These are phyloP conservation scores for Dalbergia cochinchinensis DNA, from an alignment of 306 rosid species.

Conservation along the genomic window DNA sequence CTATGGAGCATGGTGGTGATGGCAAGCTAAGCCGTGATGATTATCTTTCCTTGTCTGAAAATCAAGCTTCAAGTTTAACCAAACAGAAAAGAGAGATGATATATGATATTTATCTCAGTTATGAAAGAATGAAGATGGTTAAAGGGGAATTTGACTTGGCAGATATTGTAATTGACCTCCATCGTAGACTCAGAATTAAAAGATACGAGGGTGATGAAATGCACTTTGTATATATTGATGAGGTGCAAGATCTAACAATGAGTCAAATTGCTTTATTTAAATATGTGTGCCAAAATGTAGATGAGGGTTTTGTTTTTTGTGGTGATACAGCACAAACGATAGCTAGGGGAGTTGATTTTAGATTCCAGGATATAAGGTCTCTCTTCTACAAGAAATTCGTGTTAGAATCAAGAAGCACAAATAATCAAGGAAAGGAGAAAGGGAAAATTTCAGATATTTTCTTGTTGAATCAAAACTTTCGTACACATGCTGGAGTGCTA, in stretches of 20 bases:
- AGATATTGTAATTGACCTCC: constrained; percentile 77
- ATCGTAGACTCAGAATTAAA: constrained; percentile 55
- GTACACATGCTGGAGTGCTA: constrained; percentile 79
- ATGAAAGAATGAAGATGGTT: constrained; percentile 71
- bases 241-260: constrained; percentile 88
- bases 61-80: constrained; percentile 58
- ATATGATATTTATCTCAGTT: constrained; percentile 64
- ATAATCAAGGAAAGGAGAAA: constrained; percentile 52
- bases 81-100: constrained; percentile 58
- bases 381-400: constrained; percentile 74
- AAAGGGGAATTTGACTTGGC: constrained; percentile 79
- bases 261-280: constrained; percentile 79
- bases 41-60: constrained; percentile 57
- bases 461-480: constrained; percentile 69
- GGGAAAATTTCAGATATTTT: constrained; percentile 60
- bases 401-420: constrained; percentile 45
- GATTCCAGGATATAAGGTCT: constrained; percentile 72
- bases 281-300: constrained; percentile 70
- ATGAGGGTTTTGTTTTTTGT: constrained; percentile 88
- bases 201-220: constrained; percentile 62
- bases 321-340: constrained; percentile 91
- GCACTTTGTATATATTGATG: constrained; percentile 77
- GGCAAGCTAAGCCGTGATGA: constrained; percentile 57
- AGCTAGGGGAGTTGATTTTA: constrained; percentile 84
- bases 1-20: constrained; percentile 51